Evolutionary conservation across 169 alveolate species (phyloP), one percentile per base, ranked within the genome.

Genomic region (Eimeria necatrix): DNA sequence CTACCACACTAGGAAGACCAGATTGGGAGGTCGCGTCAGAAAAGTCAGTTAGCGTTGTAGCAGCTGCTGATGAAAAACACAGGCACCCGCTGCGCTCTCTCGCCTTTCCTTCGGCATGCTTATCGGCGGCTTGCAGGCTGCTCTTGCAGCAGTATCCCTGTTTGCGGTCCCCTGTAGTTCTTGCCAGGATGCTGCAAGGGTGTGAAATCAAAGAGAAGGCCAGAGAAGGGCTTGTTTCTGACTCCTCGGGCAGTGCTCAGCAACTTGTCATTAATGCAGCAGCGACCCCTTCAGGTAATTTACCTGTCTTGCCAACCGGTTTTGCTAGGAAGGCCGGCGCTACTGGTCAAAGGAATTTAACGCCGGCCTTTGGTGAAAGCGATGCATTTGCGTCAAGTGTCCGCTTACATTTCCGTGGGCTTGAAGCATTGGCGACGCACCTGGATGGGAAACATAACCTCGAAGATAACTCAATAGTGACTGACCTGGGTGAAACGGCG

Each of bases 141-240:
- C 70, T 85, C 59, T 48, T 90, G 46, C 76, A 61, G 89, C 94
- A 52, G 26, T 71, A 59, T 49, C 95, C 95, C 22, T 86, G 80
- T 51, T 93, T 92, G 53, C 95, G 95, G 32, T 78, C 95, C 3
- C 95, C 95, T 12, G 87, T 32, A 16, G 60, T 83, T 52, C 4
- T 85, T 76, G 59, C 92, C 8, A 51, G 92, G 81, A 59, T 85
- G 92, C 81, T 85, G 81, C 92, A 85, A 85, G 81, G 81, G 51
- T 49, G 71, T 51, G 90, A 52, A 18, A 22, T 81, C 3, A 32
- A 60, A 68, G 59, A 10, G 24, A 53, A 7, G 32, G 52, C 90
- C 56, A 48, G 53, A 1, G 73, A 81, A 53, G 59, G 74, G 52
- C 32, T 10, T 81, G 68, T 56, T 56, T 53, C 90, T 22, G 74